Evolutionary conservation across 2,329 filamentous ascomycete genomes (phyloP), one percentile per base, ranked within the genome.

Genomic region (Seiridium unicorne): DNA sequence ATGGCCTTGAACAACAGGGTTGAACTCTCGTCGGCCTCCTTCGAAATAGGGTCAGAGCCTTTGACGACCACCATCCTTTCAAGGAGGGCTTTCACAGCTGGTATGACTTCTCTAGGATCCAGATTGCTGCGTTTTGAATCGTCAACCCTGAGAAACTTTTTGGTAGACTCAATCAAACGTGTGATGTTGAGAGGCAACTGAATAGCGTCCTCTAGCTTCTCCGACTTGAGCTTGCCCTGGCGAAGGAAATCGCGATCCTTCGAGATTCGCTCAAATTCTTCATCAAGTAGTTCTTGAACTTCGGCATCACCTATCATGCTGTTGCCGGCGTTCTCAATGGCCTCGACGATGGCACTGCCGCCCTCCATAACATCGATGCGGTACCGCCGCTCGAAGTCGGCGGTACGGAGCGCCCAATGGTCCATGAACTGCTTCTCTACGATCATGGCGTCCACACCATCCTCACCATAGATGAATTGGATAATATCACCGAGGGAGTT

Each of bases 401-500:
- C 80, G 68, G 92, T 83, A 2, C 92, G 92, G 74, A 92, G 88
- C 65, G 88, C 89, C 73, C 98, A 90, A 71, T 91, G 89, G 68
- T 97, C 92, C 64, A 99, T 86, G 58, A 86, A 86, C 76, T 99
- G 96, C 69, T 93, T 92, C 79, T 99, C 95, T 60, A 99, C 98
- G 74, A 89, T 87, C 65, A 91, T 90, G 71, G 91, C 96, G 74
- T 99, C 96, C 6, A 98, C 84, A 70, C 95, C 96, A 75, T 99
- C 96, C 74, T 99, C 95, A 71, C 95, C 95, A 67, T 99, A 99
- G 62, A 97, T 84, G 79, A 99, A 99, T 72, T 99, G 94, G 58
- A 99, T 89, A 64, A 99, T 90, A 69, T 99, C 96, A 51, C 95
- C 95, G 49, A 98, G 83, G 2, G 95, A 99, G 77, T 99, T 99